These are phyloP conservation scores for Epichloe aotearoae DNA, from an alignment of 2,329 filamentous ascomycete species.

Conservation along the genomic window DNA sequence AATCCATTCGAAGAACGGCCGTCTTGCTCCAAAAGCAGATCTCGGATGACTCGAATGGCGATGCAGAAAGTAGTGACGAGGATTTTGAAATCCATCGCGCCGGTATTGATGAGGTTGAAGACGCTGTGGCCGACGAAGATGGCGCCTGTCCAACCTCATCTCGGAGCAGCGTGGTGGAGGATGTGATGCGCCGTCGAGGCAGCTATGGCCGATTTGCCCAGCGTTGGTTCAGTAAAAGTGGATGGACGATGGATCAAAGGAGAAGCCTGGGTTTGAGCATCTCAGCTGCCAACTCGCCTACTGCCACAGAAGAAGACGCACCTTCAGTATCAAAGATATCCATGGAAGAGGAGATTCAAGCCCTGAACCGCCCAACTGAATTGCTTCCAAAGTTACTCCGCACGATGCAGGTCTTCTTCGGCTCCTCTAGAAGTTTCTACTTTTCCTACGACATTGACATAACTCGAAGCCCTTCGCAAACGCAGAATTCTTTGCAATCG, in stretches of 20 bases:
- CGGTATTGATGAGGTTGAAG: slow-evolving; percentile 32
- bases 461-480: slow-evolving; percentile 47
- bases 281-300: slow-evolving; percentile 11
- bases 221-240: slow-evolving; percentile 79
- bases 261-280: slow-evolving; percentile 55
- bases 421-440: slow-evolving; percentile 73
- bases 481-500: slow-evolving; percentile 15
- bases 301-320: slow-evolving; percentile 9
- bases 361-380: slow-evolving; percentile 19
- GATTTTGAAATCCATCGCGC: slow-evolving; percentile 22
- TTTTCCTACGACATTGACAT: slow-evolving; percentile 94
- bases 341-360: slow-evolving; percentile 25
- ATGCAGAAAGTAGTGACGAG: slow-evolving; percentile 36
- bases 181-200: slow-evolving; percentile 73
- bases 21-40: slow-evolving; percentile 24
- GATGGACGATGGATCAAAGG: slow-evolving; percentile 62
- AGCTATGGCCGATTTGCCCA: slow-evolving; percentile 82
- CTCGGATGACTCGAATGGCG: slow-evolving; percentile 27
- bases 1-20: slow-evolving; percentile 53
- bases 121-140: slow-evolving; percentile 20
- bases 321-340: slow-evolving; percentile 17
- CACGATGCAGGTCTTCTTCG: slow-evolving; percentile 74
- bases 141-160: slow-evolving; percentile 20
- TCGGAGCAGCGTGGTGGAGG: slow-evolving; percentile 61
- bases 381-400: slow-evolving; percentile 74